Evolutionary conservation across 805 yeast genomes (phyloP).

Genomic region (Candida dendrica): DNA sequence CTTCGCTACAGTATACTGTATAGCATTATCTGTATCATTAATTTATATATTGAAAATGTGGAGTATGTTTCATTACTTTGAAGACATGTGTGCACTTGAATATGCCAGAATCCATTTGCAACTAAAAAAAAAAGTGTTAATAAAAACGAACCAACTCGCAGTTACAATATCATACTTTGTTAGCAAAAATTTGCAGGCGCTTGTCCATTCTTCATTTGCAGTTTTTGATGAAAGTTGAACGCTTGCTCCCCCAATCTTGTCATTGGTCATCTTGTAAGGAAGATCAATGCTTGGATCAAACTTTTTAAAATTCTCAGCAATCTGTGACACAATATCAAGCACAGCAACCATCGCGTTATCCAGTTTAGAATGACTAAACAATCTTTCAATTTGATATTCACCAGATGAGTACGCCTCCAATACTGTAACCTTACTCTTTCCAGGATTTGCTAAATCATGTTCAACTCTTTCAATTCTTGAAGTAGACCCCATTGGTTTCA

Average conservation of each 20-base stretch:
- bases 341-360: slow-evolving; percentile 80
- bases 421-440: slow-evolving; percentile 26
- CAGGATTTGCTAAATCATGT: slow-evolving; percentile 25
- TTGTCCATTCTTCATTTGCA: slow-evolving; percentile 79
- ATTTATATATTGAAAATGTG: no score
- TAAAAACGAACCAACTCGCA: no score
- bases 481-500: slow-evolving; percentile 79
- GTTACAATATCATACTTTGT: slow-evolving; percentile 48
- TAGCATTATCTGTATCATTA: no score
- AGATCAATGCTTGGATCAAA: slow-evolving; percentile 51
- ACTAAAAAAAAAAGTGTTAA: slow-evolving; percentile 1
- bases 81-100: slow-evolving; percentile 36
- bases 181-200: slow-evolving; percentile 74
- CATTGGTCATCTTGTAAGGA: slow-evolving; percentile 68
- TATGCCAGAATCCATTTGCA: slow-evolving; percentile 81
- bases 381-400: slow-evolving; percentile 63
- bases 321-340: slow-evolving; percentile 44
- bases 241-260: slow-evolving; percentile 69
- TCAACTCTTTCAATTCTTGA: slow-evolving; percentile 63
- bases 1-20: no score
- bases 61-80: background rate
- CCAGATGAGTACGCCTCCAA: slow-evolving; percentile 55
- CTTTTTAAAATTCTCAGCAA: slow-evolving; percentile 25
- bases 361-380: slow-evolving; percentile 66
- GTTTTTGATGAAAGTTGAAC: slow-evolving; percentile 59